A percentile compares a stretch with the other conserved stretches of the same genome.
These are phyloP conservation scores for Leccinum rimulosum DNA, from an alignment of 768 basidiomycete species.

Conservation along the genomic window DNA sequence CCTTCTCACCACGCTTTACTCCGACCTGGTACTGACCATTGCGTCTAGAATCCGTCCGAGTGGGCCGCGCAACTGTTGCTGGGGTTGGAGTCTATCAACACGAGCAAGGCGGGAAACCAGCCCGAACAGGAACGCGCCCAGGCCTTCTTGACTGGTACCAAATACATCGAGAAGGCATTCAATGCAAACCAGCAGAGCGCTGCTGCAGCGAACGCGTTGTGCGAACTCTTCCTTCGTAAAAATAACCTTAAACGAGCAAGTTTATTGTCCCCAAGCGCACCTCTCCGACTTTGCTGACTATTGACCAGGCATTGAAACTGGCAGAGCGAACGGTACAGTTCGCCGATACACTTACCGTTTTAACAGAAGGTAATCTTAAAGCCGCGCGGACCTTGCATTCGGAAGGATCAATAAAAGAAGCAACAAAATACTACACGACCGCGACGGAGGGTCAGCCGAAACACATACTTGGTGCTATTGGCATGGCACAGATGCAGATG, in stretches of 20 bases:
- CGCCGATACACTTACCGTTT: constrained; percentile 80
- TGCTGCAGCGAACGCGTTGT: constrained; percentile 80
- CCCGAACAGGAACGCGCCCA: constrained; percentile 61
- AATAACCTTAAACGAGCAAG: constrained; percentile 58
- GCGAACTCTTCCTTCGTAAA: constrained; percentile 74
- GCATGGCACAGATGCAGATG: constrained; percentile 85
- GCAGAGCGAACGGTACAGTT: constrained; percentile 94
- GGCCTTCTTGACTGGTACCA: constrained; percentile 63
- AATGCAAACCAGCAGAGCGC: constrained; percentile 70
- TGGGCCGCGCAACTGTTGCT: constrained; percentile 81
- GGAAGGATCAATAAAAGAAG: constrained; percentile 60
- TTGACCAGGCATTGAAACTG: constrained; percentile 75
- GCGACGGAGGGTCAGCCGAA: constrained; percentile 71
- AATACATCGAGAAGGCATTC: constrained; percentile 75
- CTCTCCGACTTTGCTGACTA: neutral
- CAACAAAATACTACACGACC: constrained; percentile 65
- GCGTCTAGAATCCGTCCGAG: constrained; percentile 64
- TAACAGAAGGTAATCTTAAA: constrained; percentile 84
- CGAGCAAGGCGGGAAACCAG: constrained; percentile 69
- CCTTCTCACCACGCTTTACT: neutral
- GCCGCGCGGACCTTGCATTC: constrained; percentile 81
- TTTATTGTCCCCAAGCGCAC: constrained; percentile 14
- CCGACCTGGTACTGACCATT: neutral
- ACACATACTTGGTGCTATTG: constrained; percentile 76
- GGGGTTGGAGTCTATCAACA: constrained; percentile 83